Conservation (phyloP, 495 filamentous ascomycete species). For the Friedmanniomyces endolithicus region DNA sequence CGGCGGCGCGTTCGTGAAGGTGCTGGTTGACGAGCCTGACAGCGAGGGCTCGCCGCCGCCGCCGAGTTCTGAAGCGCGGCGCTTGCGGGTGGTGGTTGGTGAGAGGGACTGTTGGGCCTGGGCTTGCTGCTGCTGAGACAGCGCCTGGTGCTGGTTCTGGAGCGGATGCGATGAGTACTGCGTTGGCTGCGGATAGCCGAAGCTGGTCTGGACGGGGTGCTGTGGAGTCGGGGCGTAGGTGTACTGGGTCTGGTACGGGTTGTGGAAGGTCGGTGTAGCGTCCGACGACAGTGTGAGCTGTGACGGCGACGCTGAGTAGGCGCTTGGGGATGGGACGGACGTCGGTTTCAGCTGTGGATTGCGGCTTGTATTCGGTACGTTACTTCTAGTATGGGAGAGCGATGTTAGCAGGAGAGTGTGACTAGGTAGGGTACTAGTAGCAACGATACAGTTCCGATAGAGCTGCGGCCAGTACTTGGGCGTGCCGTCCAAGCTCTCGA, state of each 20-base stretch:
- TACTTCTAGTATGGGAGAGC: constrained; percentile 5
- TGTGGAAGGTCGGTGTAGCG: constrained; percentile 5
- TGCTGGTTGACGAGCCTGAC: constrained; percentile 15
- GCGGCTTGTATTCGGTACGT: constrained; percentile 15
- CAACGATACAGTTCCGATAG: not conserved
- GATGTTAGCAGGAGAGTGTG: not conserved
- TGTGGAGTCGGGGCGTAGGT: constrained; percentile 12
- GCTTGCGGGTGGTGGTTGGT: constrained; percentile 17
- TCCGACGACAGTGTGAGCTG: constrained; percentile 21
- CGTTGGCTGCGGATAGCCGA: constrained; percentile 12
- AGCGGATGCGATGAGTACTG: constrained; percentile 7
- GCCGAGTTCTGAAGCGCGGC: constrained; percentile 18
- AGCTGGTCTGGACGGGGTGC: not conserved
- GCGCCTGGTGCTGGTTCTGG: constrained; percentile 6
- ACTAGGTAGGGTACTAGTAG: not conserved
- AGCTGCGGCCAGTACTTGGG: not conserved
- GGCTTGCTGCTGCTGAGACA: constrained; percentile 7
- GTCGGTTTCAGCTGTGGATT: constrained; percentile 15
- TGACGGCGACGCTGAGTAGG: constrained; percentile 21
- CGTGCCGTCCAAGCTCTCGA: not conserved
- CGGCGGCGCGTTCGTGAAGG: constrained; percentile 2
- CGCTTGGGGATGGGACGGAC: constrained; percentile 4
- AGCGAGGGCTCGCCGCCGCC: not conserved
- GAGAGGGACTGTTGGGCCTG: constrained; percentile 1
- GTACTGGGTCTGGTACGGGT: constrained; percentile 14